Evolutionary conservation across 176 grass and related monocot species (phyloP).

Genomic region (Elaeis guineensis): DNA sequence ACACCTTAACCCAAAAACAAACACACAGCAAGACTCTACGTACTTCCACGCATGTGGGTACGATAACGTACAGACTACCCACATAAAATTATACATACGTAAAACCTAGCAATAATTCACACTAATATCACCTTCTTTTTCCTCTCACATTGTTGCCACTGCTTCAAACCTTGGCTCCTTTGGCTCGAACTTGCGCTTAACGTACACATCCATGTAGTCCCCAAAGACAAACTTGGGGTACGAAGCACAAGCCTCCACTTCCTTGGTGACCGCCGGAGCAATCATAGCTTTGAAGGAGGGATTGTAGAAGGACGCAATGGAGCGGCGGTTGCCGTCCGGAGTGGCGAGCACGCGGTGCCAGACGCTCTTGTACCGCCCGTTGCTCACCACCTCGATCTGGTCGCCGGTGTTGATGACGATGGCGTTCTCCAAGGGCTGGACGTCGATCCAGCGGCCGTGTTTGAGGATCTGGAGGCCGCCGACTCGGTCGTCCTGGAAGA

Average conservation of each 20-base stretch:
- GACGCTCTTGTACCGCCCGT: constrained; percentile 76
- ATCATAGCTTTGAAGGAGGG: constrained; percentile 49
- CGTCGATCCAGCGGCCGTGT: constrained; percentile 62
- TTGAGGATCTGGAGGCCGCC: constrained; percentile 66
- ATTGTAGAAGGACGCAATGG: constrained; percentile 85
- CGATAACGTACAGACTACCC: too few relatives aligned
- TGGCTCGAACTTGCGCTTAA: constrained; percentile 56
- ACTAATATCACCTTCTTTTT: too few relatives aligned
- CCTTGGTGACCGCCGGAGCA: constrained; percentile 16
- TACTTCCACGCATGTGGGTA: too few relatives aligned
- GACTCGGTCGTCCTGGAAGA: constrained; percentile 81
- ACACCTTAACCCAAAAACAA: too few relatives aligned
- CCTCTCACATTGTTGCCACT: not conserved
- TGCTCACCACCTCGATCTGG: constrained; percentile 85
- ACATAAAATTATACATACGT: too few relatives aligned
- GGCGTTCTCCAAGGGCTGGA: constrained; percentile 65
- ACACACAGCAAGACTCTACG: too few relatives aligned
- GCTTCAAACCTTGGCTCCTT: constrained; percentile 61
- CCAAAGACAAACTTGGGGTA: constrained; percentile 68
- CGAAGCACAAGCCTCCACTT: not conserved
- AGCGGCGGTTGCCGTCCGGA: constrained; percentile 57
- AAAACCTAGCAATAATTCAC: too few relatives aligned
- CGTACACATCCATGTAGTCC: constrained; percentile 87
- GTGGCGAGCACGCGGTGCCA: constrained; percentile 79
- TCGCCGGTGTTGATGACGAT: constrained; percentile 98